A percentile compares a stretch with the other conserved stretches of the same genome.
Evolutionary conservation across 176 grass and related monocot species (phyloP).

Genomic region (Triticum timopheevii): DNA sequence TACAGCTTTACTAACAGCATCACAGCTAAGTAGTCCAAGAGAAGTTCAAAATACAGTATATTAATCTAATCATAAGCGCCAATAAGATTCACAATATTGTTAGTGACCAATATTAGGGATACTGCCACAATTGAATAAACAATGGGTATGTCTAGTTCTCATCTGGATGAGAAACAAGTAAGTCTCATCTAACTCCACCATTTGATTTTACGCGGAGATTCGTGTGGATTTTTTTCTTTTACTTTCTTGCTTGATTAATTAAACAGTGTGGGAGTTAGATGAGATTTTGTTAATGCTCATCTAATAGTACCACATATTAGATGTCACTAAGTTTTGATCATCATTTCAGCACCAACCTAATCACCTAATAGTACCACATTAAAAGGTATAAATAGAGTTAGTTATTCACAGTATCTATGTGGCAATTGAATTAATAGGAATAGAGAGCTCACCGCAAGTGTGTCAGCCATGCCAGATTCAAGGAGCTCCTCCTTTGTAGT

Average conservation of each 20-base stretch:
- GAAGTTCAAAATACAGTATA: neutral
- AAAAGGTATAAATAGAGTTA: neutral
- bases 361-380: neutral
- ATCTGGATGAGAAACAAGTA: too few relatives aligned
- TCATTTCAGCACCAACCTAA: neutral
- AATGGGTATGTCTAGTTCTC: neutral
- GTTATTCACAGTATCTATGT: neutral
- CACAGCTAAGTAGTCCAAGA: neutral
- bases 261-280: too few relatives aligned
- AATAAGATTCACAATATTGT: neutral
- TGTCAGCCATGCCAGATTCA: slow-evolving; percentile 83
- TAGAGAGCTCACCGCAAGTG: slow-evolving; percentile 46
- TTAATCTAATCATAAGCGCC: neutral
- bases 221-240: too few relatives aligned
- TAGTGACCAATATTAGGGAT: neutral
- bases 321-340: neutral
- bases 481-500: slow-evolving; percentile 78
- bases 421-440: neutral
- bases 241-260: too few relatives aligned
- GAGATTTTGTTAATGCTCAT: too few relatives aligned
- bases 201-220: too few relatives aligned
- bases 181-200: too few relatives aligned
- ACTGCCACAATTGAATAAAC: neutral
- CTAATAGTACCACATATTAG: too few relatives aligned
- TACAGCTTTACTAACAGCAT: neutral